Conservation (phyloP, 2,329 filamentous ascomycete genomes). For the Ophiostoma perfectum region DNA sequence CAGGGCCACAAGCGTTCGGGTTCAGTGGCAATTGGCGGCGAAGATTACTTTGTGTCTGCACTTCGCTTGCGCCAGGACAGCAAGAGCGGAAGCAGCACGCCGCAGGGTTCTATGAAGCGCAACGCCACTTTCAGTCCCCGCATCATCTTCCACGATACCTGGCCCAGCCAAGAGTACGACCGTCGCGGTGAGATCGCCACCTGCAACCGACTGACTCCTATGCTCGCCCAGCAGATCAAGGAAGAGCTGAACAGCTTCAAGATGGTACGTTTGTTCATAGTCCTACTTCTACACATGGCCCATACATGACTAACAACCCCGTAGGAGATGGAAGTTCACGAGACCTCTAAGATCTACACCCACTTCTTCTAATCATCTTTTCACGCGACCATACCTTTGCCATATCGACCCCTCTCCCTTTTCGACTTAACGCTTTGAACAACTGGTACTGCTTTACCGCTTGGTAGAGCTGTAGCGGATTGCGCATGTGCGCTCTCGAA, state of each 20-base stretch:
- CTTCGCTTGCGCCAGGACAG: slow-evolving; percentile 68
- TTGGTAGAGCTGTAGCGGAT: neutral
- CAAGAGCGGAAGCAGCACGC: slow-evolving; percentile 75
- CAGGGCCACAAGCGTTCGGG: slow-evolving; percentile 61
- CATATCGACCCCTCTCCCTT: neutral
- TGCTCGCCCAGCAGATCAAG: slow-evolving; percentile 98
- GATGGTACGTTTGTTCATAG: slow-evolving; percentile 50
- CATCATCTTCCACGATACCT: slow-evolving; percentile 93
- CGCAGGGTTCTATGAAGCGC: slow-evolving; percentile 59
- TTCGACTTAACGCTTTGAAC: neutral
- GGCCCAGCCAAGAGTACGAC: slow-evolving; percentile 93
- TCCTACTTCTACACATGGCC: neutral
- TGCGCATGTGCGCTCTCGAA: neutral
- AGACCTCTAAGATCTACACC: slow-evolving; percentile 97
- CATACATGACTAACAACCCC: slow-evolving; percentile 41
- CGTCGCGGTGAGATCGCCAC: slow-evolving; percentile 93
- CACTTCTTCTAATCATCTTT: slow-evolving; percentile 81
- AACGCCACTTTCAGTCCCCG: slow-evolving; percentile 79
- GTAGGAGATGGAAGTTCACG: slow-evolving; percentile 95
- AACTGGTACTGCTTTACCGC: neutral
- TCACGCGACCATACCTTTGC: neutral
- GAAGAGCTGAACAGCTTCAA: slow-evolving; percentile 99
- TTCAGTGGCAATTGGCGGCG: slow-evolving; percentile 68
- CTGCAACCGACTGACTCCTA: slow-evolving; percentile 93
- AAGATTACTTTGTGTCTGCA: slow-evolving; percentile 84